These are phyloP conservation scores for Pichia rugopelliculosa DNA, from an alignment of 805 yeast species.

Conservation along the genomic window DNA sequence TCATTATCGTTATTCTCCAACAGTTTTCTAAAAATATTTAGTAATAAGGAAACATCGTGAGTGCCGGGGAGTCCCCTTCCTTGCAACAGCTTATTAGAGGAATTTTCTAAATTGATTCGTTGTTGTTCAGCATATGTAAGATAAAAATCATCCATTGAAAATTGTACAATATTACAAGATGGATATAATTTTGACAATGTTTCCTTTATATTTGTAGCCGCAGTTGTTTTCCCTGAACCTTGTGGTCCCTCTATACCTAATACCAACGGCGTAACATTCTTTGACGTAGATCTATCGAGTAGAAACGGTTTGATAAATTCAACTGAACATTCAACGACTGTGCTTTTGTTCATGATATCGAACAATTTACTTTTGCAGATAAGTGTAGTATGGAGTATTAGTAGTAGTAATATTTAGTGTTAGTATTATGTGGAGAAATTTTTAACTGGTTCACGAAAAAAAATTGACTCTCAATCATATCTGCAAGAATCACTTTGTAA, in stretches of 20 bases:
- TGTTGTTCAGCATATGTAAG: conserved; percentile 57
- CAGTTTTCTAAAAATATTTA: conserved; percentile 29
- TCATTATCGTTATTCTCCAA: conserved; percentile 18
- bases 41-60: conserved; percentile 58
- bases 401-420: too few relatives aligned
- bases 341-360: neutral
- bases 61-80: conserved; percentile 95
- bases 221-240: conserved; percentile 69
- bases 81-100: conserved; percentile 38
- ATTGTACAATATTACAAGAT: conserved; percentile 32
- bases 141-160: conserved; percentile 86
- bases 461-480: too few relatives aligned
- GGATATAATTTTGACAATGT: conserved; percentile 32
- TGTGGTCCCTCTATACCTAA: conserved; percentile 66
- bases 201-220: conserved; percentile 36
- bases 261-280: conserved; percentile 29
- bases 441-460: too few relatives aligned
- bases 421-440: too few relatives aligned
- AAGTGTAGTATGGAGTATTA: too few relatives aligned
- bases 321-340: conserved; percentile 7
- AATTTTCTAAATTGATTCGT: conserved; percentile 31
- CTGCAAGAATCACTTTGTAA: too few relatives aligned
- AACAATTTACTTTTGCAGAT: neutral
- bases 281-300: conserved; percentile 15
- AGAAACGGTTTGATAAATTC: conserved; percentile 25